A percentile compares a stretch with the other conserved stretches of the same genome.
phyloP scores from a whole-genome alignment of 2,329 filamentous ascomycete species.

The Sporothrix pallida region DNA sequence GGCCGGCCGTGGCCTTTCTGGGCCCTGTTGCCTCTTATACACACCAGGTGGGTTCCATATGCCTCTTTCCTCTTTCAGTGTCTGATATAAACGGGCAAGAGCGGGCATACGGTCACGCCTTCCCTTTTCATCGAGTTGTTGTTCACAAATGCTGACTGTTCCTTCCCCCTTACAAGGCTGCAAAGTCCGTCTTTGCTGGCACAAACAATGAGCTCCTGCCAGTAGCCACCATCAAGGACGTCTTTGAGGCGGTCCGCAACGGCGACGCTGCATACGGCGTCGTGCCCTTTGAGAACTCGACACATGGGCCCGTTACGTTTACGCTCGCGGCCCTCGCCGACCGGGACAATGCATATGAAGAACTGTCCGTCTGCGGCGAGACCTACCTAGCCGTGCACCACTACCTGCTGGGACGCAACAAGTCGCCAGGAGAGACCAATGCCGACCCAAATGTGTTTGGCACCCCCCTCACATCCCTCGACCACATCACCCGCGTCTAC shows the following conservation, averaged over 20 bases:
- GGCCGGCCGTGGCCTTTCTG: conserved; percentile 40
- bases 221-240: conserved; percentile 65
- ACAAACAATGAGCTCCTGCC: conserved; percentile 56
- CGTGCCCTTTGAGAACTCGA: conserved; percentile 94
- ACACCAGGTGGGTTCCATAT: conserved; percentile 40
- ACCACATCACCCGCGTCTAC: conserved; percentile 76
- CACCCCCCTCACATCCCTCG: conserved; percentile 56
- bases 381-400: conserved; percentile 88
- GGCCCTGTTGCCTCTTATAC: conserved; percentile 42
- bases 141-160: neutral
- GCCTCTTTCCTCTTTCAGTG: neutral
- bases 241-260: conserved; percentile 79
- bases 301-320: conserved; percentile 88
- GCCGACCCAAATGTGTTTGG: conserved; percentile 28
- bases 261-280: conserved; percentile 72
- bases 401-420: conserved; percentile 66
- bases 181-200: conserved; percentile 53
- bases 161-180: conserved; percentile 40
- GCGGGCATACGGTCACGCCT: neutral
- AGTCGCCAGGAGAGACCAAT: neutral
- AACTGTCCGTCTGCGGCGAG: conserved; percentile 80
- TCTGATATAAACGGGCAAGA: neutral
- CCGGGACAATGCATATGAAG: conserved; percentile 64
- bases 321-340: conserved; percentile 90
- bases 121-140: neutral